Evolutionary conservation across 331 rosid genomes (phyloP).

Genomic region (Cydonia oblonga): DNA sequence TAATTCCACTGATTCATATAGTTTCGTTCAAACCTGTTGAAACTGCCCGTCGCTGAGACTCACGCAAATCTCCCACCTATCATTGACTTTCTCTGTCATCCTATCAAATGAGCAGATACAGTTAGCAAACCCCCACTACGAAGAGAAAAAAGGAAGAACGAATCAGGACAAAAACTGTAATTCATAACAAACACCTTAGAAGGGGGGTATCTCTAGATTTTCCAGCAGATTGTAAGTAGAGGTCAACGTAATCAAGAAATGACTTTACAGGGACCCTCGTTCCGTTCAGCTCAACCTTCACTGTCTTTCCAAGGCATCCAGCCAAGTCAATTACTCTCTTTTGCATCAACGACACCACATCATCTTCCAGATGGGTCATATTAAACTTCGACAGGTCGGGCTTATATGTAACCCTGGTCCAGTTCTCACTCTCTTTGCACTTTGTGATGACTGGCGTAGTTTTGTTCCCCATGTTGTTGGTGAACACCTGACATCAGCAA

Average conservation of each 20-base stretch:
- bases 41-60: slow-evolving; percentile 83
- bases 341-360: slow-evolving; percentile 81
- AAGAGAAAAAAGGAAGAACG: neutral
- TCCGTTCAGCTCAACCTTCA: slow-evolving; percentile 78
- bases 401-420: slow-evolving; percentile 85
- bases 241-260: slow-evolving; percentile 64
- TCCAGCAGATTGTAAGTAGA: slow-evolving; percentile 50
- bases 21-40: slow-evolving; percentile 47
- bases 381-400: slow-evolving; percentile 65
- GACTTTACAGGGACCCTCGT: slow-evolving; percentile 42
- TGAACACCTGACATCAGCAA: slow-evolving; percentile 40
- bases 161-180: neutral
- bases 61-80: slow-evolving; percentile 76
- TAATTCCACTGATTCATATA: neutral
- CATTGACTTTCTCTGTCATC: slow-evolving; percentile 48
- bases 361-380: slow-evolving; percentile 72
- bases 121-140: neutral
- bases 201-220: slow-evolving; percentile 28
- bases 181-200: slow-evolving; percentile 36
- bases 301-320: slow-evolving; percentile 82
- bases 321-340: slow-evolving; percentile 83
- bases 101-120: slow-evolving; percentile 17
- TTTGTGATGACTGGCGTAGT: slow-evolving; percentile 54
- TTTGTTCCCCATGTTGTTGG: slow-evolving; percentile 63
- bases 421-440: slow-evolving; percentile 62